Base-by-base conservation (phyloP, 1,139 yeast genomes). In the Hansenula sp. region DNA sequence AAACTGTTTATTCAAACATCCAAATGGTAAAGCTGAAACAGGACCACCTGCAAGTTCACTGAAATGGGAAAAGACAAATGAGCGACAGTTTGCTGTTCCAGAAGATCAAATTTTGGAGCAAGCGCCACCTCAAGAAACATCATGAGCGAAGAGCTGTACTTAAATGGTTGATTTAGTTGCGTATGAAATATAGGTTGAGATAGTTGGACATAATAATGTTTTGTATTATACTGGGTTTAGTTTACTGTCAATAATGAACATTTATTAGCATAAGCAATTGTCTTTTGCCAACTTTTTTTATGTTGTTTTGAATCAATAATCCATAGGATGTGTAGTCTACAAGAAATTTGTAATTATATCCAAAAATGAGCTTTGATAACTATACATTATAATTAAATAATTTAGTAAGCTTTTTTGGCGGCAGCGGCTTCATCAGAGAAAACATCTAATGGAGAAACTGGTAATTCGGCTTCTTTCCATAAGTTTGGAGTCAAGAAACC, bases 401-500 rank as follows among this genome's bases (percentile, higher is more conserved):
- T 50, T 63, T 66, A 66, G 62, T 77, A 81, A 75, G 82, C 82
- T 81, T 82, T 84, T 81, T 84, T 84, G 70, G 79, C 68, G 59
- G 78, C 81, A 66, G 79, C 69, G 68, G 90, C 88, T 72, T 84
- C 90, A 66, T 84, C 93, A 67, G 91, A 82, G 81, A 83, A 89
- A 68, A 84, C 81, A 69, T 93, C 98, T 76, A 93, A 82, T 72
- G 98, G 98, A 71, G 96, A 87, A 62, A 89, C 79, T 69, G 81
- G 81, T 71, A 90, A 82, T 57, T 88, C 80, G 66, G 82, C 80
- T 65, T 83, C 89, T 65, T 78, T 77, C 99, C 99, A 93, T 77
- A 93, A 84, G 95, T 91, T 87, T 69, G 99, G 99, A 72, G 99
- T 93, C 79, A 94, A 86, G 98, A 90, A 93, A 80, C 96, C 96